Evolutionary conservation across 176 grass and related monocot species (phyloP).

Genomic region (Oryza coarctata): DNA sequence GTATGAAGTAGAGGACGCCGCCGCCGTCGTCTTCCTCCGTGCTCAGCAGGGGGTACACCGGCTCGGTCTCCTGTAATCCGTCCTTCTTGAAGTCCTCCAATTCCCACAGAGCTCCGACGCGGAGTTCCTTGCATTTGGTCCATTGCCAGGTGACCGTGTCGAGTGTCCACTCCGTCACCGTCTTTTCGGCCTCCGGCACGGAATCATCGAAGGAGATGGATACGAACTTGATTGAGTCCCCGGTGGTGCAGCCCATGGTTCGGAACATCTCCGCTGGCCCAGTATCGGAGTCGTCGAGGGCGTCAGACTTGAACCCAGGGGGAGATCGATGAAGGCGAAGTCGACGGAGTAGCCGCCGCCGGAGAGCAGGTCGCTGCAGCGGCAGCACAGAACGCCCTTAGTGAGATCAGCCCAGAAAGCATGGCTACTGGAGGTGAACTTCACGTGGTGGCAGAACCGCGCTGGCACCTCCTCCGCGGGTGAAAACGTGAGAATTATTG

Average conservation of each 20-base stretch:
- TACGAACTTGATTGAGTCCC: slow-evolving; percentile 8
- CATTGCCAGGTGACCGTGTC: not conserved
- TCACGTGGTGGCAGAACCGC: not conserved
- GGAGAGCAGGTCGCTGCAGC: not conserved
- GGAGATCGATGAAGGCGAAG: not conserved
- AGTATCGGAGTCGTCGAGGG: too few relatives aligned
- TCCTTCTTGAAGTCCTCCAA: not conserved
- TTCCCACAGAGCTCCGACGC: not conserved
- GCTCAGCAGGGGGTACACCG: not conserved
- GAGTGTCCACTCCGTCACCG: not conserved
- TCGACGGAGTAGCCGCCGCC: not conserved
- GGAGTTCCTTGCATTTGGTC: not conserved
- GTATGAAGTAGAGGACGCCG: too few relatives aligned
- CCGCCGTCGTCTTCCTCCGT: not conserved
- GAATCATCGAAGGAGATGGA: not conserved
- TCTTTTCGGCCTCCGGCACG: not conserved
- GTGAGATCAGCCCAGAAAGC: not conserved
- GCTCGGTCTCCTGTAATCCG: not conserved
- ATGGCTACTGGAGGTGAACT: not conserved
- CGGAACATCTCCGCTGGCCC: not conserved
- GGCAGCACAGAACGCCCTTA: not conserved
- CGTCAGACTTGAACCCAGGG: not conserved
- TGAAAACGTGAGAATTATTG: too few relatives aligned
- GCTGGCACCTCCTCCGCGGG: too few relatives aligned
- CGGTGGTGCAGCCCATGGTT: not conserved